Conservation (phyloP, 2,329 filamentous ascomycete species). For the Aspergillus sp. region DNA sequence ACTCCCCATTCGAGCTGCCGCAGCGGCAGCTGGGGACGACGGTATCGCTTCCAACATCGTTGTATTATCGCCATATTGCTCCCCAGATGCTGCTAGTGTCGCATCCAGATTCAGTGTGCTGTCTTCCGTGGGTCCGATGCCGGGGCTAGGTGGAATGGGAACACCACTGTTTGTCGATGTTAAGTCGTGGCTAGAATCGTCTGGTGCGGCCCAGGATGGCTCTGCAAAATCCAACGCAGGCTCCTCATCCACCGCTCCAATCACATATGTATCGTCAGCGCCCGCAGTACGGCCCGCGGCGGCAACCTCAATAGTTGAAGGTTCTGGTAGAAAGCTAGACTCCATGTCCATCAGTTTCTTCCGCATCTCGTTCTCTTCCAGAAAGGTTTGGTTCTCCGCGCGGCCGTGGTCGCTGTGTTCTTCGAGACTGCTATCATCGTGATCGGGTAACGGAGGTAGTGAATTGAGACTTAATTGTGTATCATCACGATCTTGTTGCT, state of each 20-base stretch:
- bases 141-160: constrained; percentile 21
- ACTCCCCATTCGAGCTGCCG: constrained; percentile 41
- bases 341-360: constrained; percentile 62
- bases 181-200: constrained; percentile 23
- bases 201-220: constrained; percentile 26
- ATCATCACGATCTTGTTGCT: constrained; percentile 27
- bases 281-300: constrained; percentile 27
- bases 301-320: constrained; percentile 44
- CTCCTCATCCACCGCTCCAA: constrained; percentile 35
- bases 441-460: constrained; percentile 34
- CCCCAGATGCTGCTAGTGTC: constrained; percentile 16
- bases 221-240: constrained; percentile 24
- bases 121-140: constrained; percentile 16
- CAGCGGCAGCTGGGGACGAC: constrained; percentile 48
- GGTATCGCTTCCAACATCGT: constrained; percentile 43
- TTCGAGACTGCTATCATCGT: constrained; percentile 37
- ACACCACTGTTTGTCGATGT: constrained; percentile 19
- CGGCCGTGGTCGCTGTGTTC: constrained; percentile 33
- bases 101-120: constrained; percentile 20
- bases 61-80: constrained; percentile 31
- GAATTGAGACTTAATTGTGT: constrained; percentile 24
- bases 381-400: constrained; percentile 40
- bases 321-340: constrained; percentile 62
- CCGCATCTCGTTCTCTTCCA: constrained; percentile 61
- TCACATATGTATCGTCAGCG: constrained; percentile 46